Percentiles rank a stretch among this genome's conserved stretches.
These are phyloP conservation scores for Periglandula ipomoeae DNA, from an alignment of 2,329 filamentous ascomycete species.

Conservation along the genomic window DNA sequence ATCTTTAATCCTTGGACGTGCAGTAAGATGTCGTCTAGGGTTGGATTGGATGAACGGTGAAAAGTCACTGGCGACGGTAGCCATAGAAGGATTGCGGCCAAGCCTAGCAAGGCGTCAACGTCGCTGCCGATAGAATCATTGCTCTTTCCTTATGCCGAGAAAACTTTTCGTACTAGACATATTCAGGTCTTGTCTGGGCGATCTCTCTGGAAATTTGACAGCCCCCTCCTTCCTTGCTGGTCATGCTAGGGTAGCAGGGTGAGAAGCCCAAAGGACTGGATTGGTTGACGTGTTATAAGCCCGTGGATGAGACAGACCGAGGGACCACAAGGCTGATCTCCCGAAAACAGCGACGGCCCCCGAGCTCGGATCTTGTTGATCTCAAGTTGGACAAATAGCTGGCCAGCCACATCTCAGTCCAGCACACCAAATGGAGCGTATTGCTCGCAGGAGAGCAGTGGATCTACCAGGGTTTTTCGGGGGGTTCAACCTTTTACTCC, in stretches of 20 bases:
- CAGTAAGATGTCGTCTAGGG: background rate
- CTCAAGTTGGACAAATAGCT: background rate
- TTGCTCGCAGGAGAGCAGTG: background rate
- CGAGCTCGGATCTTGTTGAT: slow-evolving; percentile 7
- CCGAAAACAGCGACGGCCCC: background rate
- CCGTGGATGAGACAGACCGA: background rate
- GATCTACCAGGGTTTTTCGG: background rate
- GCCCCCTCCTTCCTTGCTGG: background rate
- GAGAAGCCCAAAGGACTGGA: background rate
- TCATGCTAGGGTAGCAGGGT: background rate
- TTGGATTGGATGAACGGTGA: background rate
- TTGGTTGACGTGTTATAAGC: background rate
- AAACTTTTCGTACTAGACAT: background rate
- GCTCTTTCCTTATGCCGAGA: slow-evolving; percentile 1
- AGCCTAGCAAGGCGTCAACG: background rate
- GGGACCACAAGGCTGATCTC: slow-evolving; percentile 8
- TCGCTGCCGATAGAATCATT: background rate
- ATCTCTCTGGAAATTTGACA: background rate
- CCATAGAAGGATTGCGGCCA: background rate
- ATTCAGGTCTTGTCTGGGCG: background rate
- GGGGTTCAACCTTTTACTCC: background rate
- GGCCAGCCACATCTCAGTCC: slow-evolving; percentile 4
- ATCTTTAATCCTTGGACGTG: slow-evolving; percentile 4
- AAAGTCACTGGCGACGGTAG: background rate
- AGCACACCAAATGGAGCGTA: background rate